Evolutionary conservation across 2,329 filamentous ascomycete genomes (phyloP).

Genomic region (Bimuria novae-zelandiae): DNA sequence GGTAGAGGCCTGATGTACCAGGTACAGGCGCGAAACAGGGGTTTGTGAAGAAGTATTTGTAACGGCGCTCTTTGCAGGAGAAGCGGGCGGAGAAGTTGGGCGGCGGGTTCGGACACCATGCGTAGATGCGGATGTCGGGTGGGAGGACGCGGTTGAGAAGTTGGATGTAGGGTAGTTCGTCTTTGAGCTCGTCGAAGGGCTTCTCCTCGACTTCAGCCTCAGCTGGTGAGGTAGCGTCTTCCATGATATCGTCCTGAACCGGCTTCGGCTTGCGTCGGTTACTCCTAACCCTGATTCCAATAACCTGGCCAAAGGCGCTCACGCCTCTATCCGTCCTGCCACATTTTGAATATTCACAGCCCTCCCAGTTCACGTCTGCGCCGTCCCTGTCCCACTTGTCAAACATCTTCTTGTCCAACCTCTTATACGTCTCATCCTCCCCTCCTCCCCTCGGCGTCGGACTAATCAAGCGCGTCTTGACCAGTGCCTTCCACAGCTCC

Average conservation of each 20-base stretch:
- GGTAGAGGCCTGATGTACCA: conserved; percentile 55
- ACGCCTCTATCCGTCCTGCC: conserved; percentile 92
- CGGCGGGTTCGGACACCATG: conserved; percentile 87
- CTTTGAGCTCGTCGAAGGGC: conserved; percentile 68
- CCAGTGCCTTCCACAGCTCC: conserved; percentile 88
- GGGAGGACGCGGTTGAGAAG: conserved; percentile 87
- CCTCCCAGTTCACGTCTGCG: conserved; percentile 71
- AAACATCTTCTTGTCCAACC: conserved; percentile 40
- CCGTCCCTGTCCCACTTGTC: conserved; percentile 44
- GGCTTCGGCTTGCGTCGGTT: conserved; percentile 59
- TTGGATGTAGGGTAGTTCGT: conserved; percentile 83
- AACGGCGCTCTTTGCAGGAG: conserved; percentile 86
- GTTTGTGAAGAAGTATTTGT: conserved; percentile 98
- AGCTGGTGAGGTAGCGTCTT: not conserved
- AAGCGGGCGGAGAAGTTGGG: conserved; percentile 86
- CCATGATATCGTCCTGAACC: conserved; percentile 3
- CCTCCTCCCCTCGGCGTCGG: conserved; percentile 26
- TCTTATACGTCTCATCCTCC: conserved; percentile 36
- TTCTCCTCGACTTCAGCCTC: conserved; percentile 24
- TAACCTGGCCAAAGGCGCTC: conserved; percentile 95
- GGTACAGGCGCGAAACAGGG: conserved; percentile 78
- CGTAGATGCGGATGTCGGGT: conserved; percentile 84
- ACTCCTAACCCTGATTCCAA: conserved; percentile 81
- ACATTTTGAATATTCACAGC: conserved; percentile 92
- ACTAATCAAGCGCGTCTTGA: conserved; percentile 75